Base-by-base conservation (phyloP, 257 asterid species). In the Leonotis leonurus region DNA sequence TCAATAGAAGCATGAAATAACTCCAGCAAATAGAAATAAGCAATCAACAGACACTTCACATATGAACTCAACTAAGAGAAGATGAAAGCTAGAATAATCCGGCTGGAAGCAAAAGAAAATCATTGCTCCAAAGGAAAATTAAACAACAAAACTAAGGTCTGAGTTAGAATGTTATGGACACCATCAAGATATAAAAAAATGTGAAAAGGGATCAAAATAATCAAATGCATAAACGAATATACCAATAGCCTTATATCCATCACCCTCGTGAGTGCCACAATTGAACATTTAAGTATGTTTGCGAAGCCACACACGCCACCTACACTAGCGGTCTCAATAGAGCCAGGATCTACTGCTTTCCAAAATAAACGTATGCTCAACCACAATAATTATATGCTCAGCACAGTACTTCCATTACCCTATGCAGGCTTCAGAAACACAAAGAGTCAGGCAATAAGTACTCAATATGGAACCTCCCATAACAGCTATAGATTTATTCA, bases 331-430 rank as follows among this genome's bases (percentile, higher is more conserved):
- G n/a, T n/a, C n/a, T n/a, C n/a, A n/a, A n/a, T n/a, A n/a, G n/a
- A n/a, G n/a, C n/a, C n/a, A n/a, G n/a, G n/a, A n/a, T n/a, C n/a
- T n/a, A n/a, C n/a, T n/a, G n/a, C n/a, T n/a, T n/a, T n/a, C n/a
- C n/a, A n/a, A n/a, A n/a, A n/a, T n/a, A n/a, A n/a, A n/a, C n/a
- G n/a, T n/a, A n/a, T n/a, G n/a, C n/a, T n/a, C n/a, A n/a, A n/a
- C n/a, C n/a, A n/a, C n/a, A n/a, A n/a, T n/a, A 52, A 62, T 68
- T 54, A 62, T 58, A 69, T 50, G 70, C 83, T 72, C 86, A 72
- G 75, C 80, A 62, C 61, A 58, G 26, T 41, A 70, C 67, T 52
- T 71, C 75, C 64, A 63, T 60, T 73, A 56, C 49, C 70, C 65
- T 22, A 57, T 57, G 64, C 67, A 55, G 70, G 77, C 69, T 57